Conservation (phyloP, 2,329 filamentous ascomycete genomes). For the Grosmannia serpens region DNA sequence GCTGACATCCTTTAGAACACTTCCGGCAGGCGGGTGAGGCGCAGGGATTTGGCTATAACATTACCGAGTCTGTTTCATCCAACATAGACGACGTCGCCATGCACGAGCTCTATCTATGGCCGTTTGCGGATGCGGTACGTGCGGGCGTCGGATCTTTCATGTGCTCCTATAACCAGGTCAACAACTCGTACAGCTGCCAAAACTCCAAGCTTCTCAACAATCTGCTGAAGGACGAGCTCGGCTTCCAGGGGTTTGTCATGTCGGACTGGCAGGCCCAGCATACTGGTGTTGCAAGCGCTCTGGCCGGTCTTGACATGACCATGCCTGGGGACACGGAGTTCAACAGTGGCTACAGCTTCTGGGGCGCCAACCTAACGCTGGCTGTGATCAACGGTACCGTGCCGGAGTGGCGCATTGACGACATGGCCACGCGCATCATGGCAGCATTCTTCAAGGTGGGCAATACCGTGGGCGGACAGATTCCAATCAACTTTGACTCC, state of each 20-base stretch:
- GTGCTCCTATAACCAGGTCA: slow-evolving; percentile 56
- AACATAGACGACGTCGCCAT: slow-evolving; percentile 49
- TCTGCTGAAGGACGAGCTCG: slow-evolving; percentile 50
- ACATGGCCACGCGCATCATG: slow-evolving; percentile 82
- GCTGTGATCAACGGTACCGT: slow-evolving; percentile 83
- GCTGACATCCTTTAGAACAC: slow-evolving; percentile 39
- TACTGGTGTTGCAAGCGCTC: slow-evolving; percentile 47
- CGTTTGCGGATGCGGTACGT: slow-evolving; percentile 49
- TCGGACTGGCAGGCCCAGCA: slow-evolving; percentile 43
- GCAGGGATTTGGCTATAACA: slow-evolving; percentile 46
- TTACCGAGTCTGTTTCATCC: slow-evolving; percentile 41
- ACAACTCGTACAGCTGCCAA: slow-evolving; percentile 60
- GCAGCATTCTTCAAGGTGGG: slow-evolving; percentile 58
- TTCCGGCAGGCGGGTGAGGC: slow-evolving; percentile 54
- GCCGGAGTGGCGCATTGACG: slow-evolving; percentile 76
- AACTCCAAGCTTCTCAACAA: slow-evolving; percentile 58
- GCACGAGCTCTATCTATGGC: slow-evolving; percentile 54
- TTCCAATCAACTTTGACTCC: slow-evolving; percentile 69
- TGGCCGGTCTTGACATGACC: slow-evolving; percentile 73
- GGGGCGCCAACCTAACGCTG: slow-evolving; percentile 71
- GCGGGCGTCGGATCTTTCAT: slow-evolving; percentile 39
- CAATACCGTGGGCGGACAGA: slow-evolving; percentile 33
- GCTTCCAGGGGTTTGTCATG: slow-evolving; percentile 31
- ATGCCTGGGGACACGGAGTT: slow-evolving; percentile 80
- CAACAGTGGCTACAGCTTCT: slow-evolving; percentile 31